phyloP scores from a whole-genome alignment of 225 moss, liverwort and hornwort genomes.

The Anthoceros angustus region DNA sequence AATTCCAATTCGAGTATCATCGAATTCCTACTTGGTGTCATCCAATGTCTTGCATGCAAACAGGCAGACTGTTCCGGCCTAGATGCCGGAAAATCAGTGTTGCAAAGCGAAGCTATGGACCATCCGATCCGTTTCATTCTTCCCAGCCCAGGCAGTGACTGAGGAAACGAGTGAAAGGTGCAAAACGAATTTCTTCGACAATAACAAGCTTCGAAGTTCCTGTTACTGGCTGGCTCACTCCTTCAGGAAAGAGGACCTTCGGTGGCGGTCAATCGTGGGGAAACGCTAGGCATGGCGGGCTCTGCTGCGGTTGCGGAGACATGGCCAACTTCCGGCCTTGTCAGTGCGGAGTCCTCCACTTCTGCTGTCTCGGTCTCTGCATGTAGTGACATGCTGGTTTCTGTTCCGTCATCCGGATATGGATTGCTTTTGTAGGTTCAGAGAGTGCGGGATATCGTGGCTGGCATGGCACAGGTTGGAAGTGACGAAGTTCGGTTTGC shows the following conservation, averaged over 20 bases:
- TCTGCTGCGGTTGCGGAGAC: background rate
- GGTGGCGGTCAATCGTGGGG: too few relatives aligned
- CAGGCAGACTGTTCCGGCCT: too few relatives aligned
- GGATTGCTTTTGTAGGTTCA: conserved; percentile 27
- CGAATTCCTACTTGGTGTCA: too few relatives aligned
- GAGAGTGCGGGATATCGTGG: conserved; percentile 37
- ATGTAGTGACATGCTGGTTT: background rate
- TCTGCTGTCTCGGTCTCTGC: background rate
- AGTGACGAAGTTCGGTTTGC: conserved; percentile 37
- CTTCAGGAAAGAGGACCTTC: too few relatives aligned
- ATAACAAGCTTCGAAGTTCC: background rate
- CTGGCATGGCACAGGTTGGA: conserved; percentile 21
- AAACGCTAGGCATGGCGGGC: background rate
- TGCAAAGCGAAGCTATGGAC: too few relatives aligned
- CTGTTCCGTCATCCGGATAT: background rate
- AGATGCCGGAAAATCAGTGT: too few relatives aligned
- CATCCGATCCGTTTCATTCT: too few relatives aligned
- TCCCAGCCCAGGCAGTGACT: background rate
- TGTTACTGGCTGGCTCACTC: background rate
- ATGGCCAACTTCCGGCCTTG: background rate
- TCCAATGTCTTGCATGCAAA: too few relatives aligned
- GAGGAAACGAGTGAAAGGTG: background rate
- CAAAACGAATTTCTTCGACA: background rate
- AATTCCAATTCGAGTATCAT: too few relatives aligned
- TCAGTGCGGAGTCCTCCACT: background rate